Evolutionary conservation across 345 rosid species (phyloP).

Genomic region (Salix caprea): DNA sequence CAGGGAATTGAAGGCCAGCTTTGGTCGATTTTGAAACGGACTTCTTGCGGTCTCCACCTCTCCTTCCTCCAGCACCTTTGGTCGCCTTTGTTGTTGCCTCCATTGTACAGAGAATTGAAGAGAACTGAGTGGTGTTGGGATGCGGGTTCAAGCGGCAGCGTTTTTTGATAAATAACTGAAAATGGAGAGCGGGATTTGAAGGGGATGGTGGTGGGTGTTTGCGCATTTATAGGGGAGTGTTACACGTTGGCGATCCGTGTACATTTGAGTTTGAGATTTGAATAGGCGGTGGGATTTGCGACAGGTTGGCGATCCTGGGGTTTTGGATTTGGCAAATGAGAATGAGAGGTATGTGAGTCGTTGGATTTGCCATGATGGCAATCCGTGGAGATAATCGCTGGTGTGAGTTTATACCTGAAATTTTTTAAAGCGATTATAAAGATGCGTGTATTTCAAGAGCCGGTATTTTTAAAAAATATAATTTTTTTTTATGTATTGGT

Average conservation of each 20-base stretch:
- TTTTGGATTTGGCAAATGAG: neutral
- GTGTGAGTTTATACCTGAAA: no score
- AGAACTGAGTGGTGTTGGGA: neutral
- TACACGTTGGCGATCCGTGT: slow-evolving; percentile 7
- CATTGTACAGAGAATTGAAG: neutral
- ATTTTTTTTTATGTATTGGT: no score
- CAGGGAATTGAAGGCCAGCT: slow-evolving; percentile 27
- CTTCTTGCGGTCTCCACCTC: slow-evolving; percentile 19
- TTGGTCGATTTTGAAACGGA: slow-evolving; percentile 13
- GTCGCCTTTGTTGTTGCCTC: neutral
- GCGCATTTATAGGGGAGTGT: neutral
- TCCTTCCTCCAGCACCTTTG: slow-evolving; percentile 25
- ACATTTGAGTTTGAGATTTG: neutral
- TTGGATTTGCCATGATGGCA: slow-evolving; percentile 1
- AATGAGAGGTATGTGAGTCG: neutral
- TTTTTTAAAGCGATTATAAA: no score
- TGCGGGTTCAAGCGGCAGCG: neutral
- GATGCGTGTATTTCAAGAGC: no score
- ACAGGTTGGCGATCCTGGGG: slow-evolving; percentile 24
- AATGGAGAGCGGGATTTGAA: neutral
- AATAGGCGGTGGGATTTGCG: neutral
- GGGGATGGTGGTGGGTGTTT: neutral
- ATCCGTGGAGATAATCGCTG: neutral
- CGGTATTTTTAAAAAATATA: no score
- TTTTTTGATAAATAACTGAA: neutral